A percentile compares a stretch with the other conserved stretches of the same genome.
Evolutionary conservation across 345 rosid species (phyloP).

Genomic region (Linum trigynum): DNA sequence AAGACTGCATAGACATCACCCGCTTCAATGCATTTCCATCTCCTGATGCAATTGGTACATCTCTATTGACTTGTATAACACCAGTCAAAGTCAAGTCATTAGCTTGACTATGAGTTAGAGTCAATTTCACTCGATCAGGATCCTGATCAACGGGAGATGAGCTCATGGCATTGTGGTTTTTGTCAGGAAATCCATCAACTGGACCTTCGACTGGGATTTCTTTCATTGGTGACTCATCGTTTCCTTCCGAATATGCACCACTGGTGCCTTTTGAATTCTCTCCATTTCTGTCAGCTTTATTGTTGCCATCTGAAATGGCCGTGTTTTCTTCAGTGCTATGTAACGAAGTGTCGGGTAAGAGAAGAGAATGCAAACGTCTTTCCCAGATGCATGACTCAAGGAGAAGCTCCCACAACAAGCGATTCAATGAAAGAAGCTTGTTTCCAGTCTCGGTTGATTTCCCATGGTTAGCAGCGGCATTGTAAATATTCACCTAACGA

Average conservation of each 20-base stretch:
- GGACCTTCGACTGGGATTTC: constrained; percentile 34
- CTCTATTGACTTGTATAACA: constrained; percentile 25
- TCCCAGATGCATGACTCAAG: constrained; percentile 76
- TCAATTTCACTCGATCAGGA: constrained; percentile 15
- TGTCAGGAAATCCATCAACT: constrained; percentile 17
- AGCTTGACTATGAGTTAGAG: constrained; percentile 12
- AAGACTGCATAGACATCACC: constrained; percentile 27
- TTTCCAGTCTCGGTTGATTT: constrained; percentile 31
- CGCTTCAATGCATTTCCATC: constrained; percentile 20
- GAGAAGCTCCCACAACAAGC: constrained; percentile 67
- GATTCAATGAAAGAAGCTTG: constrained; percentile 51
- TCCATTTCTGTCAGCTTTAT: constrained; percentile 17
- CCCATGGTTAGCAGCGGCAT: constrained; percentile 34
- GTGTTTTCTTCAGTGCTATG: constrained; percentile 19
- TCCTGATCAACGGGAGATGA: constrained; percentile 21
- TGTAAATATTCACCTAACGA: constrained; percentile 36
- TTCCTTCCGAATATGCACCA: constrained; percentile 15
- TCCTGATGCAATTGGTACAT: constrained; percentile 27
- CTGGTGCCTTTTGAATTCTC: constrained; percentile 14
- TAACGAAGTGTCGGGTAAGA: constrained; percentile 36
- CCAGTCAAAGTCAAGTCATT: constrained; percentile 14
- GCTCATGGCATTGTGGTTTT: constrained; percentile 14
- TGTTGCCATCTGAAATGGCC: constrained; percentile 15
- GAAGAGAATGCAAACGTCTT: constrained; percentile 54
- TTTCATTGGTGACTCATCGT: constrained; percentile 23